Evolutionary conservation across 345 rosid species (phyloP), one percentile per base, ranked within the genome.

Genomic region (Carallia brachiata): DNA sequence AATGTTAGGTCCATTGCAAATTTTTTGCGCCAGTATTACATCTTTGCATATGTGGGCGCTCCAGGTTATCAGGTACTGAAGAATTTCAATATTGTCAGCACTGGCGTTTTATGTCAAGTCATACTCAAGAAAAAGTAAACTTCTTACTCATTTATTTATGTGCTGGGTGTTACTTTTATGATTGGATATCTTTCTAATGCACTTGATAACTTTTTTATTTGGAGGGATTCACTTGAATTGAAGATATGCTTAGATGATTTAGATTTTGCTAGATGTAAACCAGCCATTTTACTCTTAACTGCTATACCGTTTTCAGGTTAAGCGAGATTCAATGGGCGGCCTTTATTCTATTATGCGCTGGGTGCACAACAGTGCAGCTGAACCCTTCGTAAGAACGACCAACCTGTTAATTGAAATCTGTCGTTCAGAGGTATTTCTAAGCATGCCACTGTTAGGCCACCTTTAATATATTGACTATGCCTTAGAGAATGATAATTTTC

Each of bases 291-390:
- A 15, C n/a, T 52, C 53, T 1, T 9, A 12, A 44, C n/a, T 4
- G 19, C 5, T 17, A 7, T 52, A 57, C 5, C 34, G 16, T 15
- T 77, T 81, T 71, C 89, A 92, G 97, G 76, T 84, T 95, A 73
- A 95, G 93, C 47, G 96, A 92, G 83, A 90, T 95, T 77, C 97
- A 92, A 63, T 95, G 97, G 97, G 92, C 96, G 6, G 97, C 93
- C 65, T 95, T 95, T 84, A 79, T 92, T 73, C 81, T 92, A 53
- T 80, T 95, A 73, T 90, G 97, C 80, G 91, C 92, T 57, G 96
- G 99, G 61, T 95, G 97, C 86, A 95, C 97, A 74, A 92, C 97
- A 52, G 97, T 97, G 15, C 97, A 95, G 72, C 74, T 92, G 66
- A 95, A 95, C 73, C 86, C 97, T 62, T 82, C 81, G 97, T 92